Evolutionary conservation across 257 asterid species (phyloP).

Genomic region (Agastache rugosa): DNA sequence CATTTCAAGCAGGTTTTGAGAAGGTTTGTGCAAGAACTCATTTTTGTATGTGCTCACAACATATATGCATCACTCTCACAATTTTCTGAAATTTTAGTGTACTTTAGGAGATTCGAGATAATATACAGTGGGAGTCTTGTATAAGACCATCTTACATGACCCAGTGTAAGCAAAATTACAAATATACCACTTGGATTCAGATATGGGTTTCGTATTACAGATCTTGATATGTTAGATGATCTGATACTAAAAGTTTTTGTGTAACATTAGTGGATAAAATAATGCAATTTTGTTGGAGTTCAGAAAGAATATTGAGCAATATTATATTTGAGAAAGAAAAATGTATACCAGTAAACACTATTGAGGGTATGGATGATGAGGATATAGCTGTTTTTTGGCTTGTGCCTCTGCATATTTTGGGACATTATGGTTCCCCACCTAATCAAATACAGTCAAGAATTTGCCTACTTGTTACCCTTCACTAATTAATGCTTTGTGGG

Average conservation of each 20-base stretch:
- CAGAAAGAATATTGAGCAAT: background rate
- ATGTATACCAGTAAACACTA: slow-evolving; percentile 31
- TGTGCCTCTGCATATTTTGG: slow-evolving; percentile 37
- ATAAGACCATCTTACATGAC: background rate
- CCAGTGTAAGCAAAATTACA: background rate
- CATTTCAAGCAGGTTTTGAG: background rate
- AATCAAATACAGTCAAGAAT: slow-evolving; percentile 45
- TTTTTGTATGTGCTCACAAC: background rate
- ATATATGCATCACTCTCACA: too few species aligned
- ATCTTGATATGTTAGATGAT: background rate
- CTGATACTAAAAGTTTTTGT: background rate
- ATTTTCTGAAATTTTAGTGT: too few species aligned
- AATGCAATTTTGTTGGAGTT: slow-evolving; percentile 28
- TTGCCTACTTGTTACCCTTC: slow-evolving; percentile 56
- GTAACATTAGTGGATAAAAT: slow-evolving; percentile 2
- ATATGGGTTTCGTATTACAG: background rate
- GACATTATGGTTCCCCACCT: slow-evolving; percentile 52
- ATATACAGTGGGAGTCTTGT: background rate
- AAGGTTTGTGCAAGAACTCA: background rate
- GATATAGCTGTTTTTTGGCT: slow-evolving; percentile 45
- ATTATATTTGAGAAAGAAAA: slow-evolving; percentile 18
- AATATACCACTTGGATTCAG: background rate
- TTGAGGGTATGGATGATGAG: slow-evolving; percentile 43
- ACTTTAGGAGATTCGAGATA: background rate
- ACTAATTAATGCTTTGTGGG: slow-evolving; percentile 48